These are phyloP conservation scores for Pseudogymnoascus sp. DNA, from an alignment of 2,329 filamentous ascomycete species.

Conservation along the genomic window DNA sequence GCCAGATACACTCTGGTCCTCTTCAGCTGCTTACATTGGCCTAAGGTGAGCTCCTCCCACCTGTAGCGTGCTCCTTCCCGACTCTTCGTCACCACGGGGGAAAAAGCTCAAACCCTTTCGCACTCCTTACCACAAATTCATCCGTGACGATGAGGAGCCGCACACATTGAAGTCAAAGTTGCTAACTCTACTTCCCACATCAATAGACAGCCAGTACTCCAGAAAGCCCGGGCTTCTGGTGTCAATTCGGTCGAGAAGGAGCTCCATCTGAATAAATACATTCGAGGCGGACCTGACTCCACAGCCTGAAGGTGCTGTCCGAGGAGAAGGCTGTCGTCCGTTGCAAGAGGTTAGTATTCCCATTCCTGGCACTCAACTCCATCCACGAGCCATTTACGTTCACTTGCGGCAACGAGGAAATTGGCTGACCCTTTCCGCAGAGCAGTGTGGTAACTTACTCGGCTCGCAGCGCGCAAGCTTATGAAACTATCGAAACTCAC, in stretches of 20 bases:
- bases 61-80: neutral
- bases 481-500: slow-evolving; percentile 2
- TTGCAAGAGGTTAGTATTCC: slow-evolving; percentile 11
- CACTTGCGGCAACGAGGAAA: neutral
- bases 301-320: slow-evolving; percentile 1
- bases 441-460: neutral
- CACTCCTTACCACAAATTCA: neutral
- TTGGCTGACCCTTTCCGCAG: neutral
- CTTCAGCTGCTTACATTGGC: neutral
- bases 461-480: slow-evolving; percentile 5
- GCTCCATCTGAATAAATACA: slow-evolving; percentile 4
- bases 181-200: neutral
- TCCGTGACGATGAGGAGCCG: neutral
- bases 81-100: neutral
- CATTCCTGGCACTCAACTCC: neutral
- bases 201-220: slow-evolving; percentile 11
- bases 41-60: neutral
- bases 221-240: slow-evolving; percentile 47
- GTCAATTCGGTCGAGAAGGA: slow-evolving; percentile 40
- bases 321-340: neutral
- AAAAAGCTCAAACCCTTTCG: slow-evolving; percentile 5
- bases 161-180: neutral
- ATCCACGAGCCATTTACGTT: neutral
- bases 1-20: neutral
- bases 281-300: neutral